phyloP scores from a whole-genome alignment of 371 early-diverging fungal genomes.

The Thermomucor indicae-seudaticae region DNA sequence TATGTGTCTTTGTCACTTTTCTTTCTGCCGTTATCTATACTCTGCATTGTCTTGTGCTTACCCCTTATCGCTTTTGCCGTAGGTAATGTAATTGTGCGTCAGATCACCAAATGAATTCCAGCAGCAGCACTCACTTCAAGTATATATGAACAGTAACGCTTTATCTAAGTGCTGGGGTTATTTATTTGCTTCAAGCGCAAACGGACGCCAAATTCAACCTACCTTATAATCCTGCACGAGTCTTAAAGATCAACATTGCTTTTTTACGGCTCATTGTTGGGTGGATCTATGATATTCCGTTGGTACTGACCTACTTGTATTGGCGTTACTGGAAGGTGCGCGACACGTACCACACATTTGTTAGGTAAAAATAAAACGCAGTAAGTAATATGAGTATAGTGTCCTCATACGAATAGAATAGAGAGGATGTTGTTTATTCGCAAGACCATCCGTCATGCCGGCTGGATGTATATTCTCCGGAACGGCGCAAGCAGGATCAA shows the following conservation, averaged over 20 bases:
- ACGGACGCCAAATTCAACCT: conserved; percentile 33
- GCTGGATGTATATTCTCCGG: conserved; percentile 39
- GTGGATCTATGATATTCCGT: conserved; percentile 31
- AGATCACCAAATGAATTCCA: neutral
- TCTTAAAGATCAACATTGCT: conserved; percentile 39
- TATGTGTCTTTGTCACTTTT: conserved; percentile 42
- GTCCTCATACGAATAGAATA: neutral
- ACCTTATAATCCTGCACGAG: conserved; percentile 37
- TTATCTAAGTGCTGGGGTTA: conserved; percentile 50
- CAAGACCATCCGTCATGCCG: conserved; percentile 9
- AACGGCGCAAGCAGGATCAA: neutral
- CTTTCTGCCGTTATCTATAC: conserved; percentile 29
- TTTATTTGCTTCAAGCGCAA: conserved; percentile 34
- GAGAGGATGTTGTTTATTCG: conserved; percentile 33
- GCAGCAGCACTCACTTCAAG: neutral
- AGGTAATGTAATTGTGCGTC: conserved; percentile 11
- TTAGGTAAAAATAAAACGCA: conserved; percentile 26
- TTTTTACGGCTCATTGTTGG: conserved; percentile 15
- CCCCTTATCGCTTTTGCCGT: conserved; percentile 29
- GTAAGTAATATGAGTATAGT: neutral
- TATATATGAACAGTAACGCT: neutral
- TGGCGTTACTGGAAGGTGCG: conserved; percentile 39
- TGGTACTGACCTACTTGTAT: conserved; percentile 29
- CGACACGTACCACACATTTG: conserved; percentile 27
- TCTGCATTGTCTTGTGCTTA: conserved; percentile 27